A percentile compares a stretch with the other conserved stretches of the same genome.
Conservation (phyloP, 257 asterid species). For the Jasminum sambac region DNA sequence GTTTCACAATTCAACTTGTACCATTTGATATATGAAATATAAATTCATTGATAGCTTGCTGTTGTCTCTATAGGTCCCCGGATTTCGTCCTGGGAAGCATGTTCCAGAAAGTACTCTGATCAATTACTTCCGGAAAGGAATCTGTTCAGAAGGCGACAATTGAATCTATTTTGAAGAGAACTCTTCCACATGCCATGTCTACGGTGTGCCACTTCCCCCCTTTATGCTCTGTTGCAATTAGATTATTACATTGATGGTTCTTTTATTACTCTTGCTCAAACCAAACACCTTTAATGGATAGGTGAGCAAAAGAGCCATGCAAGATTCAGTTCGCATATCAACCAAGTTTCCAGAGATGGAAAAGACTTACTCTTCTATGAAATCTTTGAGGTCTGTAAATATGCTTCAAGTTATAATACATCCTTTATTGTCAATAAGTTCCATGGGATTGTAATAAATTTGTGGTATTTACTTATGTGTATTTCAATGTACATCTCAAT, state of each 20-base stretch:
- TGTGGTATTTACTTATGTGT: not conserved
- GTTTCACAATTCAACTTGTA: conserved; percentile 2
- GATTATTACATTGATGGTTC: not conserved
- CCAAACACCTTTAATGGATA: conserved; percentile 29
- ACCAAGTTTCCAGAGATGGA: conserved; percentile 86
- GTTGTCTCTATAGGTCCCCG: conserved; percentile 69
- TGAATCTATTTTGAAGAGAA: conserved; percentile 89
- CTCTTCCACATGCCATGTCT: conserved; percentile 96
- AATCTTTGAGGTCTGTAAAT: conserved; percentile 67
- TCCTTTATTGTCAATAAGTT: not conserved
- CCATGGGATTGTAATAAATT: not conserved
- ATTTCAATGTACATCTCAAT: not conserved
- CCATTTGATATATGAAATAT: not conserved
- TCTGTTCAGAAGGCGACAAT: conserved; percentile 67
- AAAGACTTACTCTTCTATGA: conserved; percentile 56
- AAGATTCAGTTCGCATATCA: conserved; percentile 82
- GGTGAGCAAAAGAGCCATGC: conserved; percentile 85
- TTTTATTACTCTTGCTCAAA: conserved; percentile 1
- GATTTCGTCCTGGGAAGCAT: conserved; percentile 93
- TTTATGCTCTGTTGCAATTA: not conserved
- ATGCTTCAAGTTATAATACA: not conserved
- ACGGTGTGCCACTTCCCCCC: conserved; percentile 46
- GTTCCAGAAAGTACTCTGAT: conserved; percentile 82
- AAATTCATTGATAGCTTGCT: conserved; percentile 16
- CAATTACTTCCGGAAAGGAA: conserved; percentile 62